Conservation (phyloP, 23 red algal genomes). For the Gracilaria vermiculophylla region DNA sequence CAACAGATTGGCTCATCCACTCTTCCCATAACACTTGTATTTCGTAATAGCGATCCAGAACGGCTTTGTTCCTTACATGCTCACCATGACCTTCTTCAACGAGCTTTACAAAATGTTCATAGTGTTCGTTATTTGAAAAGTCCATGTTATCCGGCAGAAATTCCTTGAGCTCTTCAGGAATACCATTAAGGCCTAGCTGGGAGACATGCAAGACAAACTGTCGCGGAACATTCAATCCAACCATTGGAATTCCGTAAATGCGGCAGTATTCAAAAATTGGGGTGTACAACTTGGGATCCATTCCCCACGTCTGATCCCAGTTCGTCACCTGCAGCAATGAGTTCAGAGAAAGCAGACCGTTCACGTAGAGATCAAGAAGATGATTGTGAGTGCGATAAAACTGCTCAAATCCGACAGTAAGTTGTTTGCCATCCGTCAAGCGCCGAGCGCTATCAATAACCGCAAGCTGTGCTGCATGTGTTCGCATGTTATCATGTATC, state of each 20-base stretch:
- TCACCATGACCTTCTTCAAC: neutral
- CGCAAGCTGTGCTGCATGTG: constrained; percentile 57
- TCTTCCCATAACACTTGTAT: constrained; percentile 87
- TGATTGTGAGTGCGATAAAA: constrained; percentile 77
- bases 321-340: constrained; percentile 56
- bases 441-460: constrained; percentile 39
- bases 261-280: constrained; percentile 83
- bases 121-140: constrained; percentile 66
- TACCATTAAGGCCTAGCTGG: constrained; percentile 50
- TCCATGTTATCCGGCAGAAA: constrained; percentile 79
- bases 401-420: constrained; percentile 88
- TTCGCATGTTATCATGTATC: constrained; percentile 58
- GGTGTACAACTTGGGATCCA: constrained; percentile 58
- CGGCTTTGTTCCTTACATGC: neutral
- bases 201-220: constrained; percentile 55
- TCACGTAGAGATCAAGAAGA: constrained; percentile 72
- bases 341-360: constrained; percentile 48
- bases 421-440: constrained; percentile 37
- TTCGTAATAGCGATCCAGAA: constrained; percentile 75
- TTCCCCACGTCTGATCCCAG: constrained; percentile 76
- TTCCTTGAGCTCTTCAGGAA: constrained; percentile 39
- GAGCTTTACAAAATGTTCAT: constrained; percentile 56
- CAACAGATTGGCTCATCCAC: constrained; percentile 84
- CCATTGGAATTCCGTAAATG: constrained; percentile 53
- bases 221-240: constrained; percentile 79